phyloP scores from a whole-genome alignment of 192 early-diverging fungal species.

The Umbelopsis sp. region DNA sequence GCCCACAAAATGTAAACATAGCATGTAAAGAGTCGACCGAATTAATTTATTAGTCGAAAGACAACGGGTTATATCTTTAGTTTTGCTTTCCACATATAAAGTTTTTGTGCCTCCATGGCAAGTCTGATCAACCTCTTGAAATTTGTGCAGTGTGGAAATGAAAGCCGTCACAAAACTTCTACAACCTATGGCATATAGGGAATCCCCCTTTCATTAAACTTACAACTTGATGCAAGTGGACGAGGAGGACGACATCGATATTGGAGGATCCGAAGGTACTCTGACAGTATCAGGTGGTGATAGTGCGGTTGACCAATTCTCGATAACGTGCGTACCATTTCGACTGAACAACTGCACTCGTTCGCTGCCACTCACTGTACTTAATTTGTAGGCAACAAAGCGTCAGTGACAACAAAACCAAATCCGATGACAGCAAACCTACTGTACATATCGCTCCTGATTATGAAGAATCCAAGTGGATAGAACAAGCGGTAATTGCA shows the following conservation, averaged over 20 bases:
- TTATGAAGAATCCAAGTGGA: constrained; percentile 14
- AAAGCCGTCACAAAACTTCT: no score
- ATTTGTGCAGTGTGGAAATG: no score
- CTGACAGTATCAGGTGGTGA: background rate
- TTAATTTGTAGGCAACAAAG: background rate
- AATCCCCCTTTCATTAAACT: background rate
- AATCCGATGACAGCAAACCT: background rate
- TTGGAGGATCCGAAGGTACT: constrained; percentile 24
- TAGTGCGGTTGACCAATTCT: background rate
- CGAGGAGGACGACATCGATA: constrained; percentile 29
- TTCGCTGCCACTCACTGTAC: background rate
- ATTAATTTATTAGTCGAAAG: no score
- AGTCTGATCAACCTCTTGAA: no score
- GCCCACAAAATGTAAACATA: no score
- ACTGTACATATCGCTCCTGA: constrained; percentile 11
- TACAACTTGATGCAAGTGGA: constrained; percentile 15
- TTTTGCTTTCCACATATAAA: no score
- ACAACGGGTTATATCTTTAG: no score
- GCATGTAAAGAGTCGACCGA: no score
- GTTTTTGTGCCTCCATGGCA: no score
- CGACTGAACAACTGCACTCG: background rate
- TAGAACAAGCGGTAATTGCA: background rate
- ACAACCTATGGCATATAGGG: no score
- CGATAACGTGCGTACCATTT: background rate
- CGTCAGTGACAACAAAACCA: background rate